Evolutionary conservation across 2,329 filamentous ascomycete species (phyloP).

Genomic region (Davidsoniella virescens): DNA sequence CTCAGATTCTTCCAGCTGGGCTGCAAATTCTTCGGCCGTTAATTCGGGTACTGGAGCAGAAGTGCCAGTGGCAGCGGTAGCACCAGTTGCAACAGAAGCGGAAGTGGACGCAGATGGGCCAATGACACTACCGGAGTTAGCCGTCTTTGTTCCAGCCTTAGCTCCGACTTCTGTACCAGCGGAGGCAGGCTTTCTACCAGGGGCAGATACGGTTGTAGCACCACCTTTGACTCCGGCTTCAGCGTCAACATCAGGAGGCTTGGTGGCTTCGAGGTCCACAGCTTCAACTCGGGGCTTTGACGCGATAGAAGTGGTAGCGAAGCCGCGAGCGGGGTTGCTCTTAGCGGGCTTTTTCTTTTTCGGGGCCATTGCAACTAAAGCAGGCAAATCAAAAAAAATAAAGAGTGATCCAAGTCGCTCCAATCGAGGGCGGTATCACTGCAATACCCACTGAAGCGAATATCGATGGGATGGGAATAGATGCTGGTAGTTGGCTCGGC

Average conservation of each 20-base stretch:
- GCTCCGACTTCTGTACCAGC: background rate
- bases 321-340: slow-evolving; percentile 76
- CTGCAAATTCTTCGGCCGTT: slow-evolving; percentile 78
- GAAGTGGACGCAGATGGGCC: too few relatives aligned
- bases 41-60: slow-evolving; percentile 30
- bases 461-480: too few relatives aligned
- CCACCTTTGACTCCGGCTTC: background rate
- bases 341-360: slow-evolving; percentile 88
- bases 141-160: too few relatives aligned
- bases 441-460: too few relatives aligned
- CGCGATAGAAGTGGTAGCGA: slow-evolving; percentile 83
- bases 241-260: background rate
- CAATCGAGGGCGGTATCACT: background rate
- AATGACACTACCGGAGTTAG: too few relatives aligned
- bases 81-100: background rate
- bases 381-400: background rate
- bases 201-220: background rate
- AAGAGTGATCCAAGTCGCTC: background rate
- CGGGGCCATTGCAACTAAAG: slow-evolving; percentile 41
- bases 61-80: slow-evolving; percentile 12
- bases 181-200: slow-evolving; percentile 4
- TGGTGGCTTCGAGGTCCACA: background rate
- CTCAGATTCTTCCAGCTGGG: slow-evolving; percentile 76
- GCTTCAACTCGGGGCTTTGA: slow-evolving; percentile 58
- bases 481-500: too few relatives aligned